Conservation (phyloP, 2,329 filamentous ascomycete genomes). For the Beauveria sp. region DNA sequence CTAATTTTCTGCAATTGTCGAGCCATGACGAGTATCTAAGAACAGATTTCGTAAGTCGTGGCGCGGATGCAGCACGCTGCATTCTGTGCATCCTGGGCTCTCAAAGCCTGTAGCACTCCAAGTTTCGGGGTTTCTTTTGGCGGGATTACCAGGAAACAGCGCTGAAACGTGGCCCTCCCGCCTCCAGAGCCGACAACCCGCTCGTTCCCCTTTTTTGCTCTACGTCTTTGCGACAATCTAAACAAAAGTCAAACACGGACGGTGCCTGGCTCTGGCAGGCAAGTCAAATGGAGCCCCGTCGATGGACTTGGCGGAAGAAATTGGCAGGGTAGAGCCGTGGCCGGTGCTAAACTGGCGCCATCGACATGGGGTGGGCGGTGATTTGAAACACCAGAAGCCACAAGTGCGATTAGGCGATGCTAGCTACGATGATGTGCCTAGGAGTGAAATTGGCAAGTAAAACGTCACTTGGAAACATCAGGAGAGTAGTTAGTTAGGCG, state of each 20-base stretch:
- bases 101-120: neutral
- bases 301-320: neutral
- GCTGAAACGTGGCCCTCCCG: neutral
- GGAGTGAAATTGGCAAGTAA: neutral
- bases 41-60: too few relatives aligned
- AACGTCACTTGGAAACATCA: neutral
- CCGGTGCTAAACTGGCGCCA: conserved; percentile 1
- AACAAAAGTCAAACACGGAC: conserved; percentile 4
- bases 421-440: conserved; percentile 6
- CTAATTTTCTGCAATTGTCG: too few relatives aligned
- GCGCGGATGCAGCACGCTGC: too few relatives aligned
- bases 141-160: neutral
- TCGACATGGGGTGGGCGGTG: conserved; percentile 6
- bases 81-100: too few relatives aligned
- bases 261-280: neutral
- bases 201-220: neutral
- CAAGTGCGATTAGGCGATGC: conserved; percentile 4
- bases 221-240: neutral
- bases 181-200: neutral
- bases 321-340: neutral
- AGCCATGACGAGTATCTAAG: too few relatives aligned
- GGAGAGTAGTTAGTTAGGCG: neutral
- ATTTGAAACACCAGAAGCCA: conserved; percentile 7
- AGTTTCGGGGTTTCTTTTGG: neutral
- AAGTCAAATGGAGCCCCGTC: neutral